Evolutionary conservation across 2,329 filamentous ascomycete genomes (phyloP).

Genomic region (Pyrenochaeta sp.): DNA sequence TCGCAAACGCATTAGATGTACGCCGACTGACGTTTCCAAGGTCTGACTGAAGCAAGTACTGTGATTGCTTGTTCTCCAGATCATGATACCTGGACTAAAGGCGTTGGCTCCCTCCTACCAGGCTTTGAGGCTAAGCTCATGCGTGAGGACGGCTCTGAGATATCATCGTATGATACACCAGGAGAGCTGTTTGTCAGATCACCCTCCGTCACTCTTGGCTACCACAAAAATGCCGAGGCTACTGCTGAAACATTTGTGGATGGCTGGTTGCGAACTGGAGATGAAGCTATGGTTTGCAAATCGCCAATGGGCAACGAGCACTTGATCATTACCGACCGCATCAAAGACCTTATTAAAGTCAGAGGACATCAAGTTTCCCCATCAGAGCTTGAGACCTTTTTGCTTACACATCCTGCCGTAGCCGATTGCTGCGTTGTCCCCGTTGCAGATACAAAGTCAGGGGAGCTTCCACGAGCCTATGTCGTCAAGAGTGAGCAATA

Average conservation of each 20-base stretch:
- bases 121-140: too few species aligned
- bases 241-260: conserved; percentile 66
- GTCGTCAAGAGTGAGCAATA: conserved; percentile 1
- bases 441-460: conserved; percentile 14
- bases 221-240: conserved; percentile 72
- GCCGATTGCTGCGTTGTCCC: neutral
- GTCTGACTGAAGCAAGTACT: too few species aligned
- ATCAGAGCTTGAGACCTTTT: conserved; percentile 18
- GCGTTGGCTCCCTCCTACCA: too few species aligned
- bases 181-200: conserved; percentile 72
- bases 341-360: conserved; percentile 36
- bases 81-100: too few species aligned
- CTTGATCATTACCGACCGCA: conserved; percentile 83
- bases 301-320: conserved; percentile 67
- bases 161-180: too few species aligned
- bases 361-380: conserved; percentile 28
- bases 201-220: conserved; percentile 79
- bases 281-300: conserved; percentile 69
- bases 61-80: too few species aligned
- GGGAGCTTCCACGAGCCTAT: conserved; percentile 22
- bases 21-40: too few species aligned
- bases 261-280: conserved; percentile 27
- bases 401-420: conserved; percentile 19
- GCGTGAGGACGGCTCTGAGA: too few species aligned
- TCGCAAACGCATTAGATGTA: too few species aligned